Evolutionary conservation across 495 filamentous ascomycete genomes (phyloP).

Genomic region (Clavariopsis aquatica): DNA sequence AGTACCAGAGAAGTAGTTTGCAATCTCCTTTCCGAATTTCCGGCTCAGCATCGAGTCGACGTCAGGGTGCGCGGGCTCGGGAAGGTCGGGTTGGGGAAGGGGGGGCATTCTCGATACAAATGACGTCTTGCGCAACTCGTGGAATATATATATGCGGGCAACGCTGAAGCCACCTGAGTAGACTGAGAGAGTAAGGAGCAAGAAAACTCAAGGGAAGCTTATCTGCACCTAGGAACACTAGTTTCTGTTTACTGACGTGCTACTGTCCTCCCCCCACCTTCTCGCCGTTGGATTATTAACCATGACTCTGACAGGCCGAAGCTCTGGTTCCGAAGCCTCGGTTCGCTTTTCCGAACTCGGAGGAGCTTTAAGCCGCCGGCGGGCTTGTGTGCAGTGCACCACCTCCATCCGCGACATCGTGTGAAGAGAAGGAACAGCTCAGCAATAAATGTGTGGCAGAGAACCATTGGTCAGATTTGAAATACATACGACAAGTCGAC

Average conservation of each 20-base stretch:
- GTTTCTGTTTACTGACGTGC: not conserved
- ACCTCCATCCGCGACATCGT: too few relatives aligned
- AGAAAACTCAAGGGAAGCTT: not conserved
- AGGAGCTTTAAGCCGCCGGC: not conserved
- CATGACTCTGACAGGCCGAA: not conserved
- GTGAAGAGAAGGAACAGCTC: too few relatives aligned
- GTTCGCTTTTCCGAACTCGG: constrained; percentile 26
- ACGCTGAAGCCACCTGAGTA: not conserved
- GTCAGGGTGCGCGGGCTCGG: constrained; percentile 61
- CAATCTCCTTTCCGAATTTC: constrained; percentile 86
- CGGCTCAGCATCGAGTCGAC: constrained; percentile 81
- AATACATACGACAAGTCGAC: too few relatives aligned
- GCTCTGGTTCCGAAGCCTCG: constrained; percentile 16
- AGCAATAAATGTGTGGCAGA: too few relatives aligned
- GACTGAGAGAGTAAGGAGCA: not conserved
- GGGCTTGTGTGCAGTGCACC: not conserved
- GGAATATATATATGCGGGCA: not conserved
- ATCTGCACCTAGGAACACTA: too few relatives aligned
- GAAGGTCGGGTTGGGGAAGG: constrained; percentile 45
- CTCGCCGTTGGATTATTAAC: constrained; percentile 21
- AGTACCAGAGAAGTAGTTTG: constrained; percentile 91
- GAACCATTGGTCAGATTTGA: too few relatives aligned
- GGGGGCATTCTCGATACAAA: constrained; percentile 29
- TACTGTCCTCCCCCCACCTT: not conserved
- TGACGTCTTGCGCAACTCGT: constrained; percentile 1